phyloP scores from a whole-genome alignment of 495 filamentous ascomycete genomes.

The Hypomontagnella submonticulosa region DNA sequence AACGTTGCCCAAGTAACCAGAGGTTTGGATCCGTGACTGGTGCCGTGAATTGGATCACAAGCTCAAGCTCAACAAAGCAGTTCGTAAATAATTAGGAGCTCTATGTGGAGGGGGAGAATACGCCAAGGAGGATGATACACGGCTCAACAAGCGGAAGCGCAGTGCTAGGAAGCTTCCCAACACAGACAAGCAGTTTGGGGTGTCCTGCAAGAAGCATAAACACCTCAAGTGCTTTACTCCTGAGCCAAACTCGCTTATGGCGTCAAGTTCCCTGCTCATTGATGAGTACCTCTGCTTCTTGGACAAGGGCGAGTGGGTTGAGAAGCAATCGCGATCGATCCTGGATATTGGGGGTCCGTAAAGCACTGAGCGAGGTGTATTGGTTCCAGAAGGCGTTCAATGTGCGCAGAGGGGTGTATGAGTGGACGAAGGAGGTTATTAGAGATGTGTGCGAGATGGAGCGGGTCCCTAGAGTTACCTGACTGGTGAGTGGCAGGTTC shows the following conservation, averaged over 20 bases:
- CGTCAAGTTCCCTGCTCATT: constrained; percentile 62
- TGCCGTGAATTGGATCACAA: constrained; percentile 61
- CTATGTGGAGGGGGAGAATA: constrained; percentile 66
- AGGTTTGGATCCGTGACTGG: constrained; percentile 56
- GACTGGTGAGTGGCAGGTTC: constrained; percentile 39
- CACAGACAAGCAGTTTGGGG: constrained; percentile 58
- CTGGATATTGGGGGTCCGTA: constrained; percentile 64
- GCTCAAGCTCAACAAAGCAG: constrained; percentile 71
- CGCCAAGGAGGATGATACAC: constrained; percentile 46
- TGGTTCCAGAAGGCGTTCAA: constrained; percentile 64
- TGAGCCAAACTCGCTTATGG: constrained; percentile 65
- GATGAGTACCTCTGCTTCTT: constrained; percentile 68
- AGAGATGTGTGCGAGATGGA: not conserved
- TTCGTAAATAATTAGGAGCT: constrained; percentile 62
- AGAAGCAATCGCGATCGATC: constrained; percentile 55
- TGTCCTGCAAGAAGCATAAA: constrained; percentile 61
- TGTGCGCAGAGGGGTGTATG: constrained; percentile 62
- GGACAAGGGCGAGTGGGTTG: constrained; percentile 56
- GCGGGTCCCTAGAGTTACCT: constrained; percentile 25
- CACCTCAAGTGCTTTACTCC: constrained; percentile 58
- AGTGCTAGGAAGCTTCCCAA: constrained; percentile 62
- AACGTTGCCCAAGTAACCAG: constrained; percentile 58
- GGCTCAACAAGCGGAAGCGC: constrained; percentile 42
- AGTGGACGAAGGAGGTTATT: constrained; percentile 58
- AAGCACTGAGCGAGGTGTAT: constrained; percentile 58